Evolutionary conservation across 352 stramenopile species (phyloP).

Genomic region (Stramenopiles sp.): DNA sequence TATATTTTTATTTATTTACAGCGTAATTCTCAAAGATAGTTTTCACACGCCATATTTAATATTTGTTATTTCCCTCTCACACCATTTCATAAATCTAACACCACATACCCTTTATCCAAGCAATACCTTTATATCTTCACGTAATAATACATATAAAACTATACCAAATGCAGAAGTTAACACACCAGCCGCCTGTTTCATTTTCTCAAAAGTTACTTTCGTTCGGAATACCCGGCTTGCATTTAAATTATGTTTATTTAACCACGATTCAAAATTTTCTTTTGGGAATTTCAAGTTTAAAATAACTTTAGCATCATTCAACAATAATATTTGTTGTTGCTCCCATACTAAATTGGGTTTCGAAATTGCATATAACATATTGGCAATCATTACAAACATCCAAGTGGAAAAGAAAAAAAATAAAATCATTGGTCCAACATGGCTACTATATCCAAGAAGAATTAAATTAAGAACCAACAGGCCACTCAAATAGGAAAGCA

Average conservation of each 20-base stretch:
- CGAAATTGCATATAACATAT: not conserved
- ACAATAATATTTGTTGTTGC: not conserved
- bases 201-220: not conserved
- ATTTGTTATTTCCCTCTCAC: no score
- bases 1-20: no score
- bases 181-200: not conserved
- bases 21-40: no score
- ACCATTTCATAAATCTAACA: no score
- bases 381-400: not conserved
- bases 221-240: not conserved
- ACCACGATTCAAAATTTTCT: not conserved
- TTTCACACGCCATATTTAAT: no score
- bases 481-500: not conserved
- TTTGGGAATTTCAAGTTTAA: not conserved
- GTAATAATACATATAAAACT: not conserved
- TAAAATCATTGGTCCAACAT: not conserved
- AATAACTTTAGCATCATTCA: not conserved
- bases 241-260: not conserved
- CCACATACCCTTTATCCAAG: no score
- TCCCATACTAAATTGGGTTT: not conserved
- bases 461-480: not conserved
- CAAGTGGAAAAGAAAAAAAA: not conserved
- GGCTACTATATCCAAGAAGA: not conserved
- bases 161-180: not conserved
- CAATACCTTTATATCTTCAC: not conserved